phyloP scores from a whole-genome alignment of 495 filamentous ascomycete genomes.

The Aspergillus nidulans region DNA sequence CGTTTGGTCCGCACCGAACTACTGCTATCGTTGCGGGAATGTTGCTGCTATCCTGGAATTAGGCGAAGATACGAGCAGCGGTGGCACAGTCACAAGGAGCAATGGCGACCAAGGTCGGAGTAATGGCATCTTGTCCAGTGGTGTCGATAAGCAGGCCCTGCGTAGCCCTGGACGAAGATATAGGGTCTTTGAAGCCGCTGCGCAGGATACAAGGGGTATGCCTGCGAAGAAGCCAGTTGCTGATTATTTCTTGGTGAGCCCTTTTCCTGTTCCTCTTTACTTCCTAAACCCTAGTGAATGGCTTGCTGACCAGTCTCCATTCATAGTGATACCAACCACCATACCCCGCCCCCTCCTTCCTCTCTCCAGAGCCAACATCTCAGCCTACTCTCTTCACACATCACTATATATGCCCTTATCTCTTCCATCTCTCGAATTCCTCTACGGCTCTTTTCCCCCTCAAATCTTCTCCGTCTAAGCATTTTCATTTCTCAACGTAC shows the following conservation, averaged over 20 bases:
- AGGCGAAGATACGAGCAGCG: constrained; percentile 73
- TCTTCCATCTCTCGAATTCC: not conserved
- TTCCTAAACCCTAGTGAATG: not conserved
- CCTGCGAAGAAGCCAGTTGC: constrained; percentile 97
- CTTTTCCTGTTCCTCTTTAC: not conserved
- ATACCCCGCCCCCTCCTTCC: not conserved
- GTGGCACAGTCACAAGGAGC: constrained; percentile 69
- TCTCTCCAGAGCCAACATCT: not conserved
- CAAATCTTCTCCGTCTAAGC: no score
- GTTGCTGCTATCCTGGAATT: constrained; percentile 94
- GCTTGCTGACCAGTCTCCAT: not conserved
- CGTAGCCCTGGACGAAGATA: constrained; percentile 84
- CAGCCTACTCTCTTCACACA: constrained; percentile 4
- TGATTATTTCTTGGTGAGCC: constrained; percentile 82
- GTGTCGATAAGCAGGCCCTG: constrained; percentile 36
- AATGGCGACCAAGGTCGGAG: constrained; percentile 71
- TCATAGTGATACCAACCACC: constrained; percentile 18
- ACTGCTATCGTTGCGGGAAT: constrained; percentile 97
- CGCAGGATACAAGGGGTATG: constrained; percentile 96
- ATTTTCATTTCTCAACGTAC: no score
- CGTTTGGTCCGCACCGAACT: constrained; percentile 96
- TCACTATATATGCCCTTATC: constrained; percentile 18
- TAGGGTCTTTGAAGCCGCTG: constrained; percentile 92
- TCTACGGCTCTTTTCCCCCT: not conserved
- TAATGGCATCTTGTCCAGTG: constrained; percentile 39